phyloP scores from a whole-genome alignment of 441 rosid species.

The Bocquillonia castaneifolia region DNA sequence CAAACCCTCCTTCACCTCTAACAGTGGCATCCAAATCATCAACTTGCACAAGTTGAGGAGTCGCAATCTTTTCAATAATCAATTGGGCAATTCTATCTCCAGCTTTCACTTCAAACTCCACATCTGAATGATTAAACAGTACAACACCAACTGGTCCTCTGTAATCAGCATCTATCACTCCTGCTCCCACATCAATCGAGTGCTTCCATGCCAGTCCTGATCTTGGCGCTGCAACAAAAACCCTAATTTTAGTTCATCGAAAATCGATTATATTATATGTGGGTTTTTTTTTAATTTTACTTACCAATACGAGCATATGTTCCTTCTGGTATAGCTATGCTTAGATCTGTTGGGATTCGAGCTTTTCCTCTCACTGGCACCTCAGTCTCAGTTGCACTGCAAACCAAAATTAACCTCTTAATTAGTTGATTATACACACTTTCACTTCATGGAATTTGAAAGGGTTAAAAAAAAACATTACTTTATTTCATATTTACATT shows the following conservation, averaged over 20 bases:
- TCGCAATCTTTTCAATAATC: conserved; percentile 59
- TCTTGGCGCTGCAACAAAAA: conserved; percentile 52
- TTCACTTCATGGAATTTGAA: too few species aligned
- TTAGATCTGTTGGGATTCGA: conserved; percentile 68
- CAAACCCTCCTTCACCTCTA: conserved; percentile 74
- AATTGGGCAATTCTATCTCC: conserved; percentile 77
- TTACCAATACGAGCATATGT: conserved; percentile 84
- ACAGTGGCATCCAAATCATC: conserved; percentile 55
- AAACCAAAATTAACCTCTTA: neutral
- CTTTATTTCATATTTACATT: too few species aligned
- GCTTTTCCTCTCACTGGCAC: conserved; percentile 86
- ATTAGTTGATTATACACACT: too few species aligned
- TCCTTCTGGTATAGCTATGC: conserved; percentile 69
- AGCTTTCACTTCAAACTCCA: conserved; percentile 53
- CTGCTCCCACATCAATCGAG: conserved; percentile 77
- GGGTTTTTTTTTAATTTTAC: too few species aligned
- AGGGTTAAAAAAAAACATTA: too few species aligned
- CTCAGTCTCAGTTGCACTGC: conserved; percentile 49
- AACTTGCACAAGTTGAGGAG: conserved; percentile 58
- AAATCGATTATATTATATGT: too few species aligned
- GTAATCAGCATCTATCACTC: conserved; percentile 76
- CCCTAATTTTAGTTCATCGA: neutral
- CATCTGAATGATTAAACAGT: conserved; percentile 62
- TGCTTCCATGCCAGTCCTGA: conserved; percentile 81
- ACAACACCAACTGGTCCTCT: conserved; percentile 74